Conservation (phyloP, 106 monocot genomes). For the Chionographis japonica region DNA sequence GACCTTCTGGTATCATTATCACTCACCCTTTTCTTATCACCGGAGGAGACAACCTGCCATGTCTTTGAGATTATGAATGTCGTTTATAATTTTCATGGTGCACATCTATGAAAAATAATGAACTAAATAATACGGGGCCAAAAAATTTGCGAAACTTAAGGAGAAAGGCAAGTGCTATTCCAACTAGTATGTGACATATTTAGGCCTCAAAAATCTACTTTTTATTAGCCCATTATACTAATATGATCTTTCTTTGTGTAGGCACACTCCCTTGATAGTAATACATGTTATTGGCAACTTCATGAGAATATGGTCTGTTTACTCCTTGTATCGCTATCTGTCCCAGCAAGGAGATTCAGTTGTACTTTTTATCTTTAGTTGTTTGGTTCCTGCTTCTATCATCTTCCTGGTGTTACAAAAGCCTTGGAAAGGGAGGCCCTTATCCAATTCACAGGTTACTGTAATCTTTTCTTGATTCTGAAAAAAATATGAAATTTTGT, state of each 20-base stretch:
- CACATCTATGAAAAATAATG: too few relatives aligned
- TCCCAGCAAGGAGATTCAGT: slow-evolving; percentile 57
- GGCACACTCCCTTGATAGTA: slow-evolving; percentile 80
- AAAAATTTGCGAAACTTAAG: too few relatives aligned
- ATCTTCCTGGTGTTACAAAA: slow-evolving; percentile 79
- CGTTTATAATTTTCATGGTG: too few relatives aligned
- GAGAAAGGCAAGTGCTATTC: too few relatives aligned
- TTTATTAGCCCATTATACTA: too few relatives aligned
- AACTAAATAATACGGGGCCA: too few relatives aligned
- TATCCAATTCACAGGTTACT: slow-evolving; percentile 91
- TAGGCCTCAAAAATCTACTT: too few relatives aligned
- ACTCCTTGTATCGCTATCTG: slow-evolving; percentile 76
- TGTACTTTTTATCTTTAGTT: slow-evolving; percentile 75
- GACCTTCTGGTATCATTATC: too few relatives aligned
- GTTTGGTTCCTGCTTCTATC: slow-evolving; percentile 81
- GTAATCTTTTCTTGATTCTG: not conserved
- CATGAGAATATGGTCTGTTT: slow-evolving; percentile 98
- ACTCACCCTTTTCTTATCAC: too few relatives aligned
- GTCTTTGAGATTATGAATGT: too few relatives aligned
- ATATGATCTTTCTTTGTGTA: slow-evolving; percentile 7
- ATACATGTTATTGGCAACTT: slow-evolving; percentile 83
- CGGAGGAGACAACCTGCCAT: too few relatives aligned
- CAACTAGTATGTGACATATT: too few relatives aligned
- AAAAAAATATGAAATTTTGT: not conserved
- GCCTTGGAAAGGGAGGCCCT: slow-evolving; percentile 91